A percentile compares a stretch with the other conserved stretches of the same genome.
These are phyloP conservation scores for Aspergillus fructus DNA, from an alignment of 2,329 filamentous ascomycete species.

Conservation along the genomic window DNA sequence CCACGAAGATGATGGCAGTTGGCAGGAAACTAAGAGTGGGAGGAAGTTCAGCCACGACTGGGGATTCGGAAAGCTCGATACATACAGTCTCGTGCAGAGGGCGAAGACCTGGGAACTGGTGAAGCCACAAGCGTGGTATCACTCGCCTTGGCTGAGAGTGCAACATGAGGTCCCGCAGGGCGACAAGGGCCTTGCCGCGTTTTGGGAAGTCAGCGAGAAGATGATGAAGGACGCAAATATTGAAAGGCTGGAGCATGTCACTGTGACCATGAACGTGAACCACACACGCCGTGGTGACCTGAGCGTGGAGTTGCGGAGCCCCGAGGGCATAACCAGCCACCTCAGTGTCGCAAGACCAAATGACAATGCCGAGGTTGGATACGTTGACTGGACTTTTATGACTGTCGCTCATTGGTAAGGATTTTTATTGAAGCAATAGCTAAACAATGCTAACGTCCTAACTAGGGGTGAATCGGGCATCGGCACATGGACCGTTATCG, in stretches of 20 bases:
- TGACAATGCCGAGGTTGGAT: conserved; percentile 69
- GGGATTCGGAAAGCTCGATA: conserved; percentile 94
- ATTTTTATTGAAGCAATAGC: not conserved
- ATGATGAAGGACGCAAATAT: conserved; percentile 82
- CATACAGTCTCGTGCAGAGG: conserved; percentile 76
- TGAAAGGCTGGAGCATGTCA: conserved; percentile 87
- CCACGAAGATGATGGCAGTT: conserved; percentile 70
- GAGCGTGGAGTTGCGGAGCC: conserved; percentile 87
- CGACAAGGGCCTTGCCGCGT: conserved; percentile 71
- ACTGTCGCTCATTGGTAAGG: conserved; percentile 90
- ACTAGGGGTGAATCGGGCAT: conserved; percentile 80
- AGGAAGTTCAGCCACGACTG: conserved; percentile 91
- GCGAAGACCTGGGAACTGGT: conserved; percentile 84
- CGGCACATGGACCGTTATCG: conserved; percentile 86
- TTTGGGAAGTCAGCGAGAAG: conserved; percentile 77
- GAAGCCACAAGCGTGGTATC: conserved; percentile 94
- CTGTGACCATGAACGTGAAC: conserved; percentile 93
- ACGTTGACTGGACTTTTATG: conserved; percentile 98
- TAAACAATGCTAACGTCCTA: conserved; percentile 20
- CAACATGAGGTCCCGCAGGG: conserved; percentile 84
- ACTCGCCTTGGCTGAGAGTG: conserved; percentile 90
- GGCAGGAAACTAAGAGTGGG: conserved; percentile 77
- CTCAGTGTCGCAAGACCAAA: conserved; percentile 72
- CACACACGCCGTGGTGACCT: conserved; percentile 86
- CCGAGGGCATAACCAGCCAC: conserved; percentile 76